Conservation (phyloP, 495 filamentous ascomycete genomes). For the Paragyromitra xinjiangensis region DNA sequence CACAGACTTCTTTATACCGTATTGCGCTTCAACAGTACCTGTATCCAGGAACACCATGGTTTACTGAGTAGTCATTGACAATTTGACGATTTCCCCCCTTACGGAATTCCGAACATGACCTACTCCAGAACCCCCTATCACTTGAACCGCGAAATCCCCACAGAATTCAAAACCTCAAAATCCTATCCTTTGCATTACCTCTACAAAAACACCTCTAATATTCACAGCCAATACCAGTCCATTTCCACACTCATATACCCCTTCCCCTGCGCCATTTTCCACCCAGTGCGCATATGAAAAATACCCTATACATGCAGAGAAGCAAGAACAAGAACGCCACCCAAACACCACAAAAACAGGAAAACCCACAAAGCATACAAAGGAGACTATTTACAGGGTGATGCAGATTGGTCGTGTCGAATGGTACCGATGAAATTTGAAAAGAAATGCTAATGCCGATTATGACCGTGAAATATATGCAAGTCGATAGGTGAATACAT, state of each 20-base stretch:
- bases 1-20: too few relatives aligned
- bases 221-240: neutral
- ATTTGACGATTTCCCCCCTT: neutral
- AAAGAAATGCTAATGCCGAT: conserved; percentile 15
- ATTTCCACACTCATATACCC: neutral
- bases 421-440: conserved; percentile 2
- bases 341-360: conserved; percentile 21
- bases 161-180: neutral
- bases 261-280: neutral
- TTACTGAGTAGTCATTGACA: neutral
- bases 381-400: conserved; percentile 24
- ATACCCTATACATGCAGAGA: conserved; percentile 32
- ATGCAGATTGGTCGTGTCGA: neutral
- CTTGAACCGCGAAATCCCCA: neutral
- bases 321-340: conserved; percentile 40
- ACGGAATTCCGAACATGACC: too few relatives aligned
- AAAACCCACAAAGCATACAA: conserved; percentile 10
- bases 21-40: too few relatives aligned
- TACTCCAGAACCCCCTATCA: neutral
- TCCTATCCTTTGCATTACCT: neutral
- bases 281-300: neutral
- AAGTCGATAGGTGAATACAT: neutral
- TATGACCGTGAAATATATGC: neutral
- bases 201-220: conserved; percentile 11
- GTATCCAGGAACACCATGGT: too few relatives aligned